These are phyloP conservation scores for Aleurites moluccanus DNA, from an alignment of 441 rosid genomes.

Conservation along the genomic window DNA sequence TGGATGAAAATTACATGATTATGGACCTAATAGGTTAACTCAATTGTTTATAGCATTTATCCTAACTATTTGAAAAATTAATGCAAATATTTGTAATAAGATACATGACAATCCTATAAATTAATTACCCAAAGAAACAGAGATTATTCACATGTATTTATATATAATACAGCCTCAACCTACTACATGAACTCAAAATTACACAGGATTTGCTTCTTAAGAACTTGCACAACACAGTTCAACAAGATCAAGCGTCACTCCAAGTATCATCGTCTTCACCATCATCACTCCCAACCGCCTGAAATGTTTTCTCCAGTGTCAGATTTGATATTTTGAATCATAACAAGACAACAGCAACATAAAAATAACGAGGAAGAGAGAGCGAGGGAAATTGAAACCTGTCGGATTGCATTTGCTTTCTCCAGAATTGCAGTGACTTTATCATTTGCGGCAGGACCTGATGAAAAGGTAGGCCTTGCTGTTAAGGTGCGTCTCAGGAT, in stretches of 20 bases:
- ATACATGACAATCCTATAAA: too few species aligned
- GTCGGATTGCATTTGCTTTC: slow-evolving; percentile 95
- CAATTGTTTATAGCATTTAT: too few species aligned
- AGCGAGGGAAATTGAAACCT: slow-evolving; percentile 42
- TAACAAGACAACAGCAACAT: slow-evolving; percentile 6
- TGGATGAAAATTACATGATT: too few species aligned
- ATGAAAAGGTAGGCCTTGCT: slow-evolving; percentile 38
- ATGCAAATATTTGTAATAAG: too few species aligned
- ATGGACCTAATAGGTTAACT: too few species aligned
- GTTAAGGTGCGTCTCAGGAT: slow-evolving; percentile 57
- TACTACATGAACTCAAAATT: slow-evolving; percentile 19
- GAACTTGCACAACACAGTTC: not conserved
- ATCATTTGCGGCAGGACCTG: slow-evolving; percentile 45
- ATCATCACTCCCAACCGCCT: slow-evolving; percentile 82
- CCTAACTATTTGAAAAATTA: too few species aligned
- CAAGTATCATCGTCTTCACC: slow-evolving; percentile 69
- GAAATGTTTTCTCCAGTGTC: slow-evolving; percentile 23
- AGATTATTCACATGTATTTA: too few species aligned
- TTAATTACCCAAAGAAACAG: too few species aligned
- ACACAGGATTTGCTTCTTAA: slow-evolving; percentile 16
- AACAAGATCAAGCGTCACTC: slow-evolving; percentile 60
- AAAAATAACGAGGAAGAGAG: not conserved
- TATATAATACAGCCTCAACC: slow-evolving; percentile 23
- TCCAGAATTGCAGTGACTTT: slow-evolving; percentile 75
- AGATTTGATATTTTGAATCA: slow-evolving; percentile 20